Percentiles rank a stretch among this genome's conserved stretches.
These are phyloP conservation scores for Citrus medica DNA, from an alignment of 345 rosid species.

Conservation along the genomic window DNA sequence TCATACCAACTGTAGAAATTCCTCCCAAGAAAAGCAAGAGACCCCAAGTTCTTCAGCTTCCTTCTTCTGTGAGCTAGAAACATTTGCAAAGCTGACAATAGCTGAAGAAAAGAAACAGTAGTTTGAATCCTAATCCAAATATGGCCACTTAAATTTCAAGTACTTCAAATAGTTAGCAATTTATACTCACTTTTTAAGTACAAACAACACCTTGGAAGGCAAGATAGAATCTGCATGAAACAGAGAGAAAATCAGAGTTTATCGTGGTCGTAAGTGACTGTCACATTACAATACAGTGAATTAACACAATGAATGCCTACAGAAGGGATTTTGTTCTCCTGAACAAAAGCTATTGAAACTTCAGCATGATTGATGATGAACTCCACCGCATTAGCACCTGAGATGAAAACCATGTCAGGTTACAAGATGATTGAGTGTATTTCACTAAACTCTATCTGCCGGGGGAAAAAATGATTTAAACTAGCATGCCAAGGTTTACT, in stretches of 20 bases:
- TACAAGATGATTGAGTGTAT: neutral
- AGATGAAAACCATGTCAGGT: neutral
- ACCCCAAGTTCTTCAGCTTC: conserved; percentile 71
- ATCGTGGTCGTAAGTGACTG: neutral
- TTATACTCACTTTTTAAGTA: conserved; percentile 60
- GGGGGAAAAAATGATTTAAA: neutral
- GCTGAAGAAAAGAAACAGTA: conserved; percentile 33
- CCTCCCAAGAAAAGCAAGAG: conserved; percentile 81
- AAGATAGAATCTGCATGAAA: conserved; percentile 62
- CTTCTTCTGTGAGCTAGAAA: conserved; percentile 57
- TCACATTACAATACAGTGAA: neutral
- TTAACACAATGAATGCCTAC: conserved; percentile 31
- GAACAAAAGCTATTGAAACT: conserved; percentile 72
- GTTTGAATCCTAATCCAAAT: neutral
- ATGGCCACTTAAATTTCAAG: neutral
- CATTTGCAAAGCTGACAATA: conserved; percentile 67
- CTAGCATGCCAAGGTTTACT: neutral
- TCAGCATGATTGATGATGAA: conserved; percentile 93
- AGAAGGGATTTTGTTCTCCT: conserved; percentile 71
- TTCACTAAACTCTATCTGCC: neutral
- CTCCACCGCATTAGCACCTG: conserved; percentile 92
- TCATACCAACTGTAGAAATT: conserved; percentile 58
- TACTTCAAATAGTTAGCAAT: neutral
- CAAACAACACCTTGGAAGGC: conserved; percentile 59
- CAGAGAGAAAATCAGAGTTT: neutral